Conservation (phyloP, 1,139 yeast species). For the Geotrichum macrosporum region DNA sequence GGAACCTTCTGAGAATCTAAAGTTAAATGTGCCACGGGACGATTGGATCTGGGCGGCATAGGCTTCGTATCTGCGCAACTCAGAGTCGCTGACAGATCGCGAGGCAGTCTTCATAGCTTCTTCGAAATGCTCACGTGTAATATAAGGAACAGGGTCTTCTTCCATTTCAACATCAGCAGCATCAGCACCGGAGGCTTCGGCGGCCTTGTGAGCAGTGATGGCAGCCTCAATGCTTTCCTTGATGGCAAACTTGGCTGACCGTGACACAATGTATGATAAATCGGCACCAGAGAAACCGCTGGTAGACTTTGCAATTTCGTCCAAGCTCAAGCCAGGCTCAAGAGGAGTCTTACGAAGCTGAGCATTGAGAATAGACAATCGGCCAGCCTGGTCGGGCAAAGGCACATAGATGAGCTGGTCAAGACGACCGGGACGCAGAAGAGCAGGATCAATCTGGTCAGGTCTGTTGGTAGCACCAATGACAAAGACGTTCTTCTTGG, state of each 20-base stretch:
- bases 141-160: constrained; percentile 86
- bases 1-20: constrained; percentile 39
- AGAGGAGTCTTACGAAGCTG: constrained; percentile 98
- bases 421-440: constrained; percentile 97
- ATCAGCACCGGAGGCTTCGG: constrained; percentile 48
- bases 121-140: constrained; percentile 88
- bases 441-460: constrained; percentile 97
- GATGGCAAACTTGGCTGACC: constrained; percentile 97
- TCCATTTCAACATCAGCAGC: constrained; percentile 57
- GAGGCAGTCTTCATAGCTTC: constrained; percentile 99
- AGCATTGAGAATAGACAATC: constrained; percentile 88
- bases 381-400: constrained; percentile 91
- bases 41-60: constrained; percentile 96
- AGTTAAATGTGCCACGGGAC: constrained; percentile 72
- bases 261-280: constrained; percentile 92
- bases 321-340: constrained; percentile 90
- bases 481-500: constrained; percentile 96
- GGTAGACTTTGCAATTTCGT: constrained; percentile 86
- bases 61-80: constrained; percentile 97
- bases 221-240: constrained; percentile 92
- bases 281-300: constrained; percentile 99
- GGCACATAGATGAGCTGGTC: constrained; percentile 98
- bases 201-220: constrained; percentile 46
- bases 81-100: constrained; percentile 95
- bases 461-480: constrained; percentile 99